These are phyloP conservation scores for Dujonia santamariae DNA, from an alignment of 1,139 yeast species.

Conservation along the genomic window DNA sequence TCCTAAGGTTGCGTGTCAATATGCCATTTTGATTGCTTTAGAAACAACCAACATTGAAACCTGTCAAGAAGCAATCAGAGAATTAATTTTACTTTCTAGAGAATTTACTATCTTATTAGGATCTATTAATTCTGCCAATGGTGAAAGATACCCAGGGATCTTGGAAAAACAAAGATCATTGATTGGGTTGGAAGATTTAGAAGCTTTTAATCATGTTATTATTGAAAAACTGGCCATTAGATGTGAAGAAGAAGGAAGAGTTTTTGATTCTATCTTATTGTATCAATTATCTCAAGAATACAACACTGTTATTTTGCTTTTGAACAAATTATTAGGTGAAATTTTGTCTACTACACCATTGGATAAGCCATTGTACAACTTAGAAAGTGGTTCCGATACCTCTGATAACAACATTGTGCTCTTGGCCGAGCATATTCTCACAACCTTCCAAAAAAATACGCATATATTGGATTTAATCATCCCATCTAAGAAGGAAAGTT, in stretches of 20 bases:
- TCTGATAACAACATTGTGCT: conserved; percentile 49
- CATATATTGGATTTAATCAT: conserved; percentile 44
- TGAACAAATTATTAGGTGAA: conserved; percentile 80
- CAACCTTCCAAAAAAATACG: conserved; percentile 50
- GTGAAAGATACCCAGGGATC: conserved; percentile 78
- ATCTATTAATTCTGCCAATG: conserved; percentile 65
- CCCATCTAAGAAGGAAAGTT: conserved; percentile 55
- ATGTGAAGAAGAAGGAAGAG: conserved; percentile 91
- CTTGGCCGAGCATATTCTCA: conserved; percentile 57
- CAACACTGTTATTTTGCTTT: conserved; percentile 74
- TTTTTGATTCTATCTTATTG: conserved; percentile 78
- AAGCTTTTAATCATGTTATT: conserved; percentile 49
- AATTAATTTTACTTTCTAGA: conserved; percentile 80
- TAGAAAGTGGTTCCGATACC: conserved; percentile 30
- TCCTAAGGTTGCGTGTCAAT: conserved; percentile 89
- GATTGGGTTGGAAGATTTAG: conserved; percentile 56
- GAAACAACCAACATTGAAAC: conserved; percentile 48
- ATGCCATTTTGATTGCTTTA: conserved; percentile 69
- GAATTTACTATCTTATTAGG: conserved; percentile 83
- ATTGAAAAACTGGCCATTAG: conserved; percentile 82
- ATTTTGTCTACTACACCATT: conserved; percentile 71
- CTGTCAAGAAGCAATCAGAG: conserved; percentile 79
- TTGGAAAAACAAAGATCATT: conserved; percentile 77
- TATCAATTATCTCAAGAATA: conserved; percentile 89
- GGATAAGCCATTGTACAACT: conserved; percentile 54